Conservation (phyloP, 257 asterid genomes). For the Mitragyna speciosa region DNA sequence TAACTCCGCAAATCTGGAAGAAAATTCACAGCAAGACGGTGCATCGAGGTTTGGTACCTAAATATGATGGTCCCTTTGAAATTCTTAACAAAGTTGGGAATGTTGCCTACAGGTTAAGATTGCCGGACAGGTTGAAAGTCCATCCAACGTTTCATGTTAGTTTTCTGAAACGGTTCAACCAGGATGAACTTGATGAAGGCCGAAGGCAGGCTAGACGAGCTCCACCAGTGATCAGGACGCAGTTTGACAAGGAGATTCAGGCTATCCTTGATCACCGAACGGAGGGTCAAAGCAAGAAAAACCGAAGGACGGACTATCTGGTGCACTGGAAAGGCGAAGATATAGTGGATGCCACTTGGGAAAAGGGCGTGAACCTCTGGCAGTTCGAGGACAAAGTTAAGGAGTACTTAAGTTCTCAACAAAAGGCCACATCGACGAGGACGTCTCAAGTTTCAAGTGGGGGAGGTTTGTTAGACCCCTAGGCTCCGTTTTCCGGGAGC, state of each 20-base stretch:
- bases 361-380: background rate
- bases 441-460: too few species aligned
- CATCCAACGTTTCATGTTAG: background rate
- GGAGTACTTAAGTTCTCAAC: too few species aligned
- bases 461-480: too few species aligned
- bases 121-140: background rate
- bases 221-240: background rate
- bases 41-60: background rate
- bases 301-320: background rate
- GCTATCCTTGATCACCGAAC: background rate
- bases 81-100: background rate
- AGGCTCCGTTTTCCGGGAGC: too few species aligned
- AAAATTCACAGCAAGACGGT: background rate
- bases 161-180: background rate
- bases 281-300: background rate
- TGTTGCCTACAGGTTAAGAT: background rate
- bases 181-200: background rate
- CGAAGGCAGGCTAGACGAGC: background rate
- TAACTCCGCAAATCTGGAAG: background rate
- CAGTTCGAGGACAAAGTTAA: background rate
- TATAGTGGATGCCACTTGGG: background rate
- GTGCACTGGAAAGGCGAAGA: background rate
- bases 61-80: slow-evolving; percentile 5
- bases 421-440: too few species aligned
- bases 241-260: too few species aligned